A percentile compares a stretch with the other conserved stretches of the same genome.
Conservation (phyloP, 139 green algal genomes). For the Monoraphidium neglectum region DNA sequence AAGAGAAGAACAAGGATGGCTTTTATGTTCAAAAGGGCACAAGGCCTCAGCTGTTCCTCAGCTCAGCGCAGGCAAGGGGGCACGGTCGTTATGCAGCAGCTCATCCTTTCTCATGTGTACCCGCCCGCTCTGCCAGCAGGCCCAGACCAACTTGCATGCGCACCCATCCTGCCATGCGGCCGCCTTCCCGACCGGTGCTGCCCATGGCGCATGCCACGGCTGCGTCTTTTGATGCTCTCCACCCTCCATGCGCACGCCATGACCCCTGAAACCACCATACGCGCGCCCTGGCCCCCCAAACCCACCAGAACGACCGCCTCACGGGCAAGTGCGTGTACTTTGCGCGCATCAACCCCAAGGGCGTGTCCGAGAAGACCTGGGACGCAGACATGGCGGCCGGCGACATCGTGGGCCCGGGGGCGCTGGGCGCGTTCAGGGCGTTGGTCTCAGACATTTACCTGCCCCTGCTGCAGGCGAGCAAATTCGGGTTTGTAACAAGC, state of each 20-base stretch:
- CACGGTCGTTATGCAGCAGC: neutral
- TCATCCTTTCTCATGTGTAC: neutral
- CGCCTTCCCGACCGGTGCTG: neutral
- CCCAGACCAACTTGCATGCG: neutral
- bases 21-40: constrained; percentile 36
- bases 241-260: neutral
- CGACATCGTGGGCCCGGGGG: constrained; percentile 38
- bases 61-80: constrained; percentile 19
- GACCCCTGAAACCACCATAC: too few relatives aligned
- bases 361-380: constrained; percentile 64
- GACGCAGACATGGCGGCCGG: constrained; percentile 55
- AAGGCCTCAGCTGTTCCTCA: constrained; percentile 44
- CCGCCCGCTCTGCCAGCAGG: neutral
- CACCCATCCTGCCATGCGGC: neutral
- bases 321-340: constrained; percentile 74
- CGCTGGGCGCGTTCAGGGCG: constrained; percentile 70
- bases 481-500: neutral
- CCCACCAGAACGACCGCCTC: constrained; percentile 57
- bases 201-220: neutral
- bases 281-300: too few relatives aligned
- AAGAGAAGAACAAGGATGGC: constrained; percentile 55
- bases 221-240: neutral
- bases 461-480: constrained; percentile 67
- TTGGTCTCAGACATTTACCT: constrained; percentile 83
- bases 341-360: constrained; percentile 63